Percentiles rank a stretch among this genome's conserved stretches.
Evolutionary conservation across 208 protist genomes (phyloP).

Genomic region (Acanthamoeba royreba): DNA sequence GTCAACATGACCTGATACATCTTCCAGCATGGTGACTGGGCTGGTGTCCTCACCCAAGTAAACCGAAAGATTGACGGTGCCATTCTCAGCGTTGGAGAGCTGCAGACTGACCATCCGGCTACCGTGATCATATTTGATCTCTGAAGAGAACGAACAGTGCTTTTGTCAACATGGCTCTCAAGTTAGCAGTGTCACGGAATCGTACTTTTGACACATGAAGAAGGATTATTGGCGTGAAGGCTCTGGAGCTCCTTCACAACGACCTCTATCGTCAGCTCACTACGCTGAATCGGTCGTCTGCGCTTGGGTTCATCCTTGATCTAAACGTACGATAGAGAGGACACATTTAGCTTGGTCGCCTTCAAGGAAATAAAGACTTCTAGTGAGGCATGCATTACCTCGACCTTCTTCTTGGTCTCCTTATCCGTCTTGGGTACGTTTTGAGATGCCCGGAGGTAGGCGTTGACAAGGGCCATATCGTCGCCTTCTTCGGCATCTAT

Average conservation of each 20-base stretch:
- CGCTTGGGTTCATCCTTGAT: background rate
- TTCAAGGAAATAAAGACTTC: too few relatives aligned
- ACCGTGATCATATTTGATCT: background rate
- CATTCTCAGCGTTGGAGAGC: background rate
- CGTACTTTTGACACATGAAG: conserved; percentile 18
- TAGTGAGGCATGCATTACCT: background rate
- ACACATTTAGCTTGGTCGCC: background rate
- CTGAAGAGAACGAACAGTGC: background rate
- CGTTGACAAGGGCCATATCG: background rate
- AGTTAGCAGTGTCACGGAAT: background rate
- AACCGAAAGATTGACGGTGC: background rate
- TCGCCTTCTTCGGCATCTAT: background rate
- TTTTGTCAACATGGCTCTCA: background rate
- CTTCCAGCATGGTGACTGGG: background rate
- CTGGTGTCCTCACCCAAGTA: background rate
- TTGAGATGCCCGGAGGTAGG: background rate
- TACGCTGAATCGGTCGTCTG: background rate
- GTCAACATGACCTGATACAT: background rate
- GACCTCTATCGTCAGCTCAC: background rate
- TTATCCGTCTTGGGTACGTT: background rate
- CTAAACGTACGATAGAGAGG: background rate
- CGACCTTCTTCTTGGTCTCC: background rate
- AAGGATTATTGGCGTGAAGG: background rate
- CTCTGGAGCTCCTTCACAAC: background rate
- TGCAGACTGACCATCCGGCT: background rate